These are phyloP conservation scores for Nemania sp. DNA, from an alignment of 2,329 filamentous ascomycete species.

Conservation along the genomic window DNA sequence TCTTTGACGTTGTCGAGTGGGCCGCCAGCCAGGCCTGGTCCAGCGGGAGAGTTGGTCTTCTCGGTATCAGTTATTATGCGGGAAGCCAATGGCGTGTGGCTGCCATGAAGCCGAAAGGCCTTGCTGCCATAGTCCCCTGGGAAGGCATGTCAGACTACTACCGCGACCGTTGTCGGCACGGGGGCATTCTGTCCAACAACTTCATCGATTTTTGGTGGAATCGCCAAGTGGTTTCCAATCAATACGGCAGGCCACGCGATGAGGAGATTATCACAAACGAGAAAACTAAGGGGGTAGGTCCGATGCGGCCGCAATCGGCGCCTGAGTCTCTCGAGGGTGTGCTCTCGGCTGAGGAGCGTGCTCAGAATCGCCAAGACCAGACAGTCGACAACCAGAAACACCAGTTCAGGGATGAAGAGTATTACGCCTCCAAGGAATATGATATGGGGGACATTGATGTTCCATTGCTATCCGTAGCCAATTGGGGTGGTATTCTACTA, in stretches of 20 bases:
- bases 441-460: constrained; percentile 68
- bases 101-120: constrained; percentile 50
- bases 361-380: constrained; percentile 53
- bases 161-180: constrained; percentile 62
- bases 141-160: constrained; percentile 61
- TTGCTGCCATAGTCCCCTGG: constrained; percentile 55
- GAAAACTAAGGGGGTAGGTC: not conserved
- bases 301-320: not conserved
- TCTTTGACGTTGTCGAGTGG: constrained; percentile 57
- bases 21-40: constrained; percentile 52
- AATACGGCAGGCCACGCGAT: constrained; percentile 56
- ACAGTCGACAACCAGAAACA: constrained; percentile 52
- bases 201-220: constrained; percentile 72
- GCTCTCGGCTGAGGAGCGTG: constrained; percentile 56
- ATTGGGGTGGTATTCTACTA: constrained; percentile 72
- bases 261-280: constrained; percentile 31
- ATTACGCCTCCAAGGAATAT: constrained; percentile 70
- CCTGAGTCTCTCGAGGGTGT: constrained; percentile 62
- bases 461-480: constrained; percentile 68
- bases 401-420: constrained; percentile 64
- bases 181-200: constrained; percentile 61
- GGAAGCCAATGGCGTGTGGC: constrained; percentile 56
- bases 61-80: constrained; percentile 55
- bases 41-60: constrained; percentile 52
- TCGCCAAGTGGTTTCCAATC: constrained; percentile 67